Conservation (phyloP, 192 early-diverging fungal genomes). For the Kickxella alabastrina region DNA sequence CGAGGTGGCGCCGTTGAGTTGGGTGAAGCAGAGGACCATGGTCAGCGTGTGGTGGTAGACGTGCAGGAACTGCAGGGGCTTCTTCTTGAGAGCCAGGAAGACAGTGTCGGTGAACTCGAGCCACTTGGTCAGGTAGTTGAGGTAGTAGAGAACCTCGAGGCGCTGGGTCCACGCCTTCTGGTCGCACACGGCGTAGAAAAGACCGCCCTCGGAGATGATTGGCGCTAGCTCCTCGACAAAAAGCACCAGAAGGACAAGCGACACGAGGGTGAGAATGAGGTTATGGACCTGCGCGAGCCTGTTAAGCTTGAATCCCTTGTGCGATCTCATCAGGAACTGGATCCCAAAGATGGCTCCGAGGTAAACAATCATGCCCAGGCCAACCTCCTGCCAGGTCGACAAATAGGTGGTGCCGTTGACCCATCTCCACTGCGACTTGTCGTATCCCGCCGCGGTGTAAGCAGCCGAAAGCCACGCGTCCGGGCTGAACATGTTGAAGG, state of each 20-base stretch:
- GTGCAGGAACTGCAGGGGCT: slow-evolving; percentile 86
- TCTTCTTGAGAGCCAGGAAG: slow-evolving; percentile 81
- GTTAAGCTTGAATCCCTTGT: slow-evolving; percentile 66
- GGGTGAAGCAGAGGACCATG: slow-evolving; percentile 78
- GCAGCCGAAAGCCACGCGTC: slow-evolving; percentile 39
- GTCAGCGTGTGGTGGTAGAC: slow-evolving; percentile 92
- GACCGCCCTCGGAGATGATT: slow-evolving; percentile 62
- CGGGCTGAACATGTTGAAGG: slow-evolving; percentile 30
- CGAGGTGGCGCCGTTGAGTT: slow-evolving; percentile 69
- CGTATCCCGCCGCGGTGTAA: slow-evolving; percentile 32
- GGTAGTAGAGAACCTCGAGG: slow-evolving; percentile 80
- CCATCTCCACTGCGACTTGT: slow-evolving; percentile 54
- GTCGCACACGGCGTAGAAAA: slow-evolving; percentile 70
- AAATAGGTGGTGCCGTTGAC: slow-evolving; percentile 45
- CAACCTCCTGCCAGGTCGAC: slow-evolving; percentile 52
- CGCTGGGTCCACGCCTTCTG: slow-evolving; percentile 69
- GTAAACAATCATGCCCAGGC: slow-evolving; percentile 54
- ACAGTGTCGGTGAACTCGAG: slow-evolving; percentile 85
- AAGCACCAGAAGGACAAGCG: slow-evolving; percentile 63
- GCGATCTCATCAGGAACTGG: slow-evolving; percentile 63
- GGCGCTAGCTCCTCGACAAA: slow-evolving; percentile 76
- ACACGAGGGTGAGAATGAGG: slow-evolving; percentile 66
- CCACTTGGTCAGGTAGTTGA: slow-evolving; percentile 92
- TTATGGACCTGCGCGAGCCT: slow-evolving; percentile 78
- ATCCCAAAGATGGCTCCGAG: slow-evolving; percentile 78